phyloP scores from a whole-genome alignment of 176 grass and related monocot genomes.

The Musa schizocarpa region DNA sequence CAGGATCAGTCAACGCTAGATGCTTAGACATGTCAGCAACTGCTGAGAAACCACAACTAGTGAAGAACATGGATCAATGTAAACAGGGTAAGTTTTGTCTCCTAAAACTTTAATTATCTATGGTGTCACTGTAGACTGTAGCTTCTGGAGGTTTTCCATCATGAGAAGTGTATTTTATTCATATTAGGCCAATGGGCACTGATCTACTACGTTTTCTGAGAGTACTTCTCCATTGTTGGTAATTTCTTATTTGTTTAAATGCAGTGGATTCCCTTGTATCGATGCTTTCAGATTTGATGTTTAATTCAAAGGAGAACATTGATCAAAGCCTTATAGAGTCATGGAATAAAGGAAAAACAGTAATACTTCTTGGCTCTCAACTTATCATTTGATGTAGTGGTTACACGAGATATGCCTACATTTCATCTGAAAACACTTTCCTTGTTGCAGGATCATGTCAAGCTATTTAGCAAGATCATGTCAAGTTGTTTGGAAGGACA shows the following conservation, averaged over 20 bases:
- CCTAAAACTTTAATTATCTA: no score
- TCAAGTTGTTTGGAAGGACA: slow-evolving; percentile 45
- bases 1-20: slow-evolving; percentile 25
- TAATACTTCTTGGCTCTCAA: slow-evolving; percentile 5
- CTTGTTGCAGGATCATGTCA: slow-evolving; percentile 46
- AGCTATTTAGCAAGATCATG: slow-evolving; percentile 50
- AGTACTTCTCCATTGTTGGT: not conserved
- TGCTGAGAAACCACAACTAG: not conserved
- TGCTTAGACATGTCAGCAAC: slow-evolving; percentile 30
- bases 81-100: no score
- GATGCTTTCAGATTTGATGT: slow-evolving; percentile 54
- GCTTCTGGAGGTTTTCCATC: no score
- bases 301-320: slow-evolving; percentile 68
- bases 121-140: no score
- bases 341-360: slow-evolving; percentile 21
- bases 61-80: no score
- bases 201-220: not conserved
- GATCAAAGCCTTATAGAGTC: slow-evolving; percentile 41
- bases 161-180: no score
- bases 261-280: slow-evolving; percentile 51
- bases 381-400: not conserved
- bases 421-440: not conserved
- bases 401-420: not conserved
- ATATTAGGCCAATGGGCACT: not conserved
- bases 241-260: slow-evolving; percentile 28